Conservation (phyloP, 176 grass and related monocot species). For the Saccharum spontaneum region DNA sequence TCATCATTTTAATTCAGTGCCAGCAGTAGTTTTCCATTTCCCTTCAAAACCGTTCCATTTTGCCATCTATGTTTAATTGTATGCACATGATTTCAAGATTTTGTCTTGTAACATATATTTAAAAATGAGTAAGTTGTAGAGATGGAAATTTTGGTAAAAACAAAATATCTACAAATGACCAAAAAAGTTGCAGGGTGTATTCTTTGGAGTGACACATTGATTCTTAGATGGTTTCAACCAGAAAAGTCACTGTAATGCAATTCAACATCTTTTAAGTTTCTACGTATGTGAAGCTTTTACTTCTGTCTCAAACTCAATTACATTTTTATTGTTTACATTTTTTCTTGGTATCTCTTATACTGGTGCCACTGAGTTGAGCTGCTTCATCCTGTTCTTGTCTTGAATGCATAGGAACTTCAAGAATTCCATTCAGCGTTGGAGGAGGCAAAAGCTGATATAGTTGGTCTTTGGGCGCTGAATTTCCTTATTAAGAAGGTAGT, state of each 20-base stretch:
- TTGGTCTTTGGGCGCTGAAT: constrained; percentile 95
- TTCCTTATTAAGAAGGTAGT: constrained; percentile 83
- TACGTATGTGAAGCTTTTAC: neutral
- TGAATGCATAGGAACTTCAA: constrained; percentile 83
- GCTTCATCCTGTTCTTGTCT: neutral
- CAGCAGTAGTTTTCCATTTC: neutral
- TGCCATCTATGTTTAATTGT: neutral
- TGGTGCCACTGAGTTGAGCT: constrained; percentile 13
- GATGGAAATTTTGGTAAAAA: neutral
- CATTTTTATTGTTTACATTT: constrained; percentile 8
- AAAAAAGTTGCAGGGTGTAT: constrained; percentile 4
- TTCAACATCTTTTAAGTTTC: neutral
- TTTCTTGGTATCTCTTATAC: neutral
- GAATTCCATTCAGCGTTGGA: constrained; percentile 85
- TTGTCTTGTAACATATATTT: neutral
- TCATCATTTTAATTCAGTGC: neutral
- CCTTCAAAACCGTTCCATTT: neutral
- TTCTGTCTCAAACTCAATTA: neutral
- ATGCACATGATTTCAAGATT: neutral
- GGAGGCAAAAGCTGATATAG: constrained; percentile 99
- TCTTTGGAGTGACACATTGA: neutral
- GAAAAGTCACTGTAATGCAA: neutral
- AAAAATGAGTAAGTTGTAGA: neutral
- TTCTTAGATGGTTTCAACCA: neutral
- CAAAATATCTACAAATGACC: neutral